Base-by-base conservation (phyloP, 2,329 filamentous ascomycete species). In the Colletotrichum sp. region DNA sequence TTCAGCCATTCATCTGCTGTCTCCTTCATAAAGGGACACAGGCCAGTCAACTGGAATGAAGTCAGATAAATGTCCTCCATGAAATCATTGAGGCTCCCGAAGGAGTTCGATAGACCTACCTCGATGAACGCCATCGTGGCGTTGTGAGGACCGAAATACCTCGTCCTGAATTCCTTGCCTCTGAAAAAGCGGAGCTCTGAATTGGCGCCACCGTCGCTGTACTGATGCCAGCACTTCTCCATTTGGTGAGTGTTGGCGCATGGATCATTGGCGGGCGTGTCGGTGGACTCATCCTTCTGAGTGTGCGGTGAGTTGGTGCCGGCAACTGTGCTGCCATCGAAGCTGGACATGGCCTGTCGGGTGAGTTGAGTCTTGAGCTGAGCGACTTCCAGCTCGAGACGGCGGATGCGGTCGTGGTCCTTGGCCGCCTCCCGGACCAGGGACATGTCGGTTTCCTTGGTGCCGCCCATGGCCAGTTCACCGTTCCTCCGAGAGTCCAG, bases 1-100 rank as follows among this genome's bases (percentile, higher is more conserved):
- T 89, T 87, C 71, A 92, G 86, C 90, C 90, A 92, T 80, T 92
- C 90, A 69, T 92, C 89, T 12, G 90, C 90, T 1, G 90, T 92
- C 83, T 92, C 90, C 78, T 88, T 89, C 91, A 92, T 92, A 75
- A 92, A 92, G 16, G 90, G 89, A 62, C 87, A 90, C 62, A 92
- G 85, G 4, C 91, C 90, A 4, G 89, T 89, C 79, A 90, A 84
- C 85, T 84, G 68, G 32, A 13, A 72, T 12, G 26, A 36, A 39
- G 70, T 78, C 49, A 79, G 72, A 63, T 18, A 49, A 34, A 24
- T 28, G 21, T 44, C 39, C 30, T 55, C 30, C 5, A 59, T 6
- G 15, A 49, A 21, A 2, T 26, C 13, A 34, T 21, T 16, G 39
- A 44, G 62, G 62, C 15, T 32, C 70, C 52, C 32, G 4, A 9